Conservation (phyloP, 2,329 filamentous ascomycete species). For the Fusarium sp. region DNA sequence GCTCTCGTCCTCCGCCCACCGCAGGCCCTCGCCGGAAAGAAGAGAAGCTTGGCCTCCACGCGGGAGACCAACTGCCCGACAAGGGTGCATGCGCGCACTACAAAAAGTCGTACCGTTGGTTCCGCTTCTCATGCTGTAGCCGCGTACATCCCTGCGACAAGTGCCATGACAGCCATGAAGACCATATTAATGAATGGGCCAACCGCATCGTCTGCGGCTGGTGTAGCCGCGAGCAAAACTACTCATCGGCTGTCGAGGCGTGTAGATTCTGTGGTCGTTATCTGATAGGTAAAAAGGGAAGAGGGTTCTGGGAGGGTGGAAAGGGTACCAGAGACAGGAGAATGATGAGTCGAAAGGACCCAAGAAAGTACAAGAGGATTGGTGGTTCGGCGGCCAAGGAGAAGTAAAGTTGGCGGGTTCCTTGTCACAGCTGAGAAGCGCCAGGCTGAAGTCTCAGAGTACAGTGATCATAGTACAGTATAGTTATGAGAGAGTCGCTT, state of each 20-base stretch:
- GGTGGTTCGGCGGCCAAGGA: conserved; percentile 52
- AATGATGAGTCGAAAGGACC: conserved; percentile 81
- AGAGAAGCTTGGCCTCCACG: conserved; percentile 68
- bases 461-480: not conserved
- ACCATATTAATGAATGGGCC: conserved; percentile 83
- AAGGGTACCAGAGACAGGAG: conserved; percentile 80
- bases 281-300: conserved; percentile 73
- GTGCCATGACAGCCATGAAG: conserved; percentile 79
- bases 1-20: conserved; percentile 56
- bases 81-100: conserved; percentile 70
- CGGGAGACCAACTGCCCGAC: conserved; percentile 66
- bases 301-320: conserved; percentile 88
- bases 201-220: conserved; percentile 86
- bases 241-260: conserved; percentile 72
- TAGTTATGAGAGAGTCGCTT: not conserved
- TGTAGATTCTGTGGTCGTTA: conserved; percentile 79
- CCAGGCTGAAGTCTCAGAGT: conserved; percentile 16
- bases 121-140: conserved; percentile 72
- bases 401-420: conserved; percentile 1
- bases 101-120: conserved; percentile 70
- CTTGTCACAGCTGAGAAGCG: conserved; percentile 23
- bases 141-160: conserved; percentile 72
- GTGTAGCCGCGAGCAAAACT: conserved; percentile 85
- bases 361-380: conserved; percentile 76
- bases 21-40: conserved; percentile 59